These are phyloP conservation scores for Metarhizium guizhouense DNA, from an alignment of 2,329 filamentous ascomycete species.

Conservation along the genomic window DNA sequence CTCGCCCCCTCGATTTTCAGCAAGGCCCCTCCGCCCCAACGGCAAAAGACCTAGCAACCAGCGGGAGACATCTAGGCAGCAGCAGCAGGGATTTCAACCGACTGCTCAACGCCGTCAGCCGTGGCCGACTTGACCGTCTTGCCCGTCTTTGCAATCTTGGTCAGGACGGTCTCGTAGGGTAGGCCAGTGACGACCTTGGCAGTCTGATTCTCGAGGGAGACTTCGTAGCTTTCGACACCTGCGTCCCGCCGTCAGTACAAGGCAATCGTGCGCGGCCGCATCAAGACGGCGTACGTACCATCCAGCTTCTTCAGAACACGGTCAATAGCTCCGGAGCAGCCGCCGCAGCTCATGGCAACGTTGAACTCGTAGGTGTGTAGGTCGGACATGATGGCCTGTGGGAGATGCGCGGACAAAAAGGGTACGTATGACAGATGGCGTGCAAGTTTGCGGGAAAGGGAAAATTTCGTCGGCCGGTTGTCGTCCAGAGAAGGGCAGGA, in stretches of 20 bases:
- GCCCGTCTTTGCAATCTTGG: constrained; percentile 89
- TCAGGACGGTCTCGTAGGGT: constrained; percentile 71
- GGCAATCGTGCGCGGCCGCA: no score
- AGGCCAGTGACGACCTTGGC: constrained; percentile 67
- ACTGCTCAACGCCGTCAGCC: constrained; percentile 55
- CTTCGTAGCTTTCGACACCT: constrained; percentile 83
- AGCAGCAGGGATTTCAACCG: constrained; percentile 35
- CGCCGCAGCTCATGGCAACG: constrained; percentile 87
- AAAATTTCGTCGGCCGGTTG: no score
- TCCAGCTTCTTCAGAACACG: constrained; percentile 87
- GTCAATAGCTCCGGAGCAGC: constrained; percentile 91
- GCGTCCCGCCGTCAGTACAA: constrained; percentile 5
- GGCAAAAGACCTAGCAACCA: no score
- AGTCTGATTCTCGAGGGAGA: constrained; percentile 78
- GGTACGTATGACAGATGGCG: no score
- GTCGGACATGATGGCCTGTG: constrained; percentile 48
- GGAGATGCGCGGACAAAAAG: not conserved
- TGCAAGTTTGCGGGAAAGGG: no score
- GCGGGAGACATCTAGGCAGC: no score
- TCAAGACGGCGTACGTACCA: constrained; percentile 42
- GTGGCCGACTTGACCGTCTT: constrained; percentile 78
- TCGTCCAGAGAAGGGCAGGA: no score
- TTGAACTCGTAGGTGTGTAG: constrained; percentile 92
- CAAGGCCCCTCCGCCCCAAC: no score
- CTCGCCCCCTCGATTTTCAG: no score